These are phyloP conservation scores for Solanum chmielewskii DNA, from an alignment of 257 asterid species.

Conservation along the genomic window DNA sequence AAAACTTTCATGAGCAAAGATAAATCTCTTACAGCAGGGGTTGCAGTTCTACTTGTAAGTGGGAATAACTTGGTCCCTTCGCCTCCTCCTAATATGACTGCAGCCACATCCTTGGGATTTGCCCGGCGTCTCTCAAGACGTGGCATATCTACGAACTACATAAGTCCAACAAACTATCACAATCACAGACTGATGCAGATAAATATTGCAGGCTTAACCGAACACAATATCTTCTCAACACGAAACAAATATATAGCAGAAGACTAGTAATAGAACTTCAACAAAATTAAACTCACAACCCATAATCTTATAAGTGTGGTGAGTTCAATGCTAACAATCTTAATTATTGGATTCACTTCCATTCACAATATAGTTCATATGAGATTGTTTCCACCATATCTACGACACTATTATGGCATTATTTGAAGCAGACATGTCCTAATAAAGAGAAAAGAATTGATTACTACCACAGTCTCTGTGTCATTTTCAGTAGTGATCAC, in stretches of 20 bases:
- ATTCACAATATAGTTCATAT: not conserved
- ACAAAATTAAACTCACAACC: not conserved
- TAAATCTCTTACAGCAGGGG: constrained; percentile 78
- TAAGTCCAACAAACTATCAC: not conserved
- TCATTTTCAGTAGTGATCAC: constrained; percentile 65
- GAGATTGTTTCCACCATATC: not conserved
- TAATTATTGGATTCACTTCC: not conserved
- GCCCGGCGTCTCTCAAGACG: constrained; percentile 50
- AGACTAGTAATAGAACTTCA: not conserved
- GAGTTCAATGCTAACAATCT: not conserved
- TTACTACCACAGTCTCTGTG: constrained; percentile 43
- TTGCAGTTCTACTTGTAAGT: constrained; percentile 80
- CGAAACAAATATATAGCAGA: not conserved
- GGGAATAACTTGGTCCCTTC: constrained; percentile 86
- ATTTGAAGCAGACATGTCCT: not conserved
- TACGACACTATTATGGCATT: not conserved
- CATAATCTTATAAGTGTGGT: not conserved
- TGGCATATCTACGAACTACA: constrained; percentile 50
- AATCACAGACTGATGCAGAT: not conserved
- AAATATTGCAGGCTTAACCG: not conserved
- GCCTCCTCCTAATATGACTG: constrained; percentile 95
- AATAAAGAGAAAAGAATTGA: not conserved
- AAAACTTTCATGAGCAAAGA: not conserved
- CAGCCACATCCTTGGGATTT: constrained; percentile 81
- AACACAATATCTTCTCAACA: not conserved